These are phyloP conservation scores for Cladosporium austrohemisphaericum DNA, from an alignment of 2,329 filamentous ascomycete species.

Conservation along the genomic window DNA sequence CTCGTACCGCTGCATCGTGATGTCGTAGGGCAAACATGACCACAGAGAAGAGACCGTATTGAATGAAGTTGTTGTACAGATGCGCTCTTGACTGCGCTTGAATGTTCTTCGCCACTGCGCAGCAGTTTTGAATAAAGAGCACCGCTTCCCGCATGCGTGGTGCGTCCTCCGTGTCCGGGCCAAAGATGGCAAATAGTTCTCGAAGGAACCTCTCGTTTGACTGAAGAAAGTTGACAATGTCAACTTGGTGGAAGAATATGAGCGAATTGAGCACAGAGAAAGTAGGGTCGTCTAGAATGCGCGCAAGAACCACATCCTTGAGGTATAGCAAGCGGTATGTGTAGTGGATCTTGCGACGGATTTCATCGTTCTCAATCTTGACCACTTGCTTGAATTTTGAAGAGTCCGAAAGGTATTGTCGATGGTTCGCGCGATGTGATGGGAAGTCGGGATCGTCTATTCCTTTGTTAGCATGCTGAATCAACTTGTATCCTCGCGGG, in stretches of 20 bases:
- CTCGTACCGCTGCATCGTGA: conserved; percentile 75
- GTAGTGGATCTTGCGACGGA: conserved; percentile 88
- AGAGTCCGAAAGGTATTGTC: conserved; percentile 84
- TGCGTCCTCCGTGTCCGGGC: conserved; percentile 55
- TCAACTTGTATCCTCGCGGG: not conserved
- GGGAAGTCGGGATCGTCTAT: conserved; percentile 92
- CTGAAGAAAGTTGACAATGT: conserved; percentile 94
- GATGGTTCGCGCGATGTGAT: conserved; percentile 93
- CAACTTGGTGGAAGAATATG: conserved; percentile 98
- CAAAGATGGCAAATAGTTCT: conserved; percentile 84
- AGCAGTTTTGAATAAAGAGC: conserved; percentile 94
- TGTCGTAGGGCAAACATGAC: conserved; percentile 90
- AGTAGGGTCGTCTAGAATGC: conserved; percentile 94
- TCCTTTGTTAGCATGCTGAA: conserved; percentile 30
- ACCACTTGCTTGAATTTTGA: conserved; percentile 96
- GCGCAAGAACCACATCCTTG: conserved; percentile 95
- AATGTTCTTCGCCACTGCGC: conserved; percentile 87
- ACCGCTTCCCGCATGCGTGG: conserved; percentile 89
- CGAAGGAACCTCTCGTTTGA: conserved; percentile 71
- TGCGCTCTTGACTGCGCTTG: conserved; percentile 76
- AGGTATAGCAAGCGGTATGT: conserved; percentile 95
- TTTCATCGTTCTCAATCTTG: conserved; percentile 74
- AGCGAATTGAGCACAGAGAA: conserved; percentile 96
- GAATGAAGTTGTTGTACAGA: conserved; percentile 86
- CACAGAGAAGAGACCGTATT: conserved; percentile 79